These are phyloP conservation scores for Nicotiana paniculata DNA, from an alignment of 257 asterid genomes.

Conservation along the genomic window DNA sequence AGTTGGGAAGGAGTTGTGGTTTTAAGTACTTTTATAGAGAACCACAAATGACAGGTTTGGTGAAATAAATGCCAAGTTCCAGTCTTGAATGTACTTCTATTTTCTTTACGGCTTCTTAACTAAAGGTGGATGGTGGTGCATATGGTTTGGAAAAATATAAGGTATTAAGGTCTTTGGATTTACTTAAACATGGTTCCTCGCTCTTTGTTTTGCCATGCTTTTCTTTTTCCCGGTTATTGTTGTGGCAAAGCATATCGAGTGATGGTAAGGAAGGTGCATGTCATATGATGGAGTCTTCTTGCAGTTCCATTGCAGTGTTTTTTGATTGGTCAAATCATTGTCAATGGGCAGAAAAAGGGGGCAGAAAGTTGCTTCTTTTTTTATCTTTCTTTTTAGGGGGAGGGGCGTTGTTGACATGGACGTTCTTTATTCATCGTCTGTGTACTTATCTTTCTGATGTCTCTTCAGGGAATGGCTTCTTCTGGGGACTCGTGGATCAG, in stretches of 20 bases:
- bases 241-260: background rate
- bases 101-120: background rate
- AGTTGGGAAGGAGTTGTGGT: background rate
- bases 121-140: background rate
- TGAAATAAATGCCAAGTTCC: background rate
- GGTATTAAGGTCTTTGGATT: background rate
- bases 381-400: background rate
- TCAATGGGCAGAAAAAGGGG: background rate
- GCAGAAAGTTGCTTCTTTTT: background rate
- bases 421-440: background rate
- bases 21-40: background rate
- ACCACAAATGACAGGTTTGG: background rate
- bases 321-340: background rate
- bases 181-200: background rate
- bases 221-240: background rate
- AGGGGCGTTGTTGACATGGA: background rate
- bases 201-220: background rate
- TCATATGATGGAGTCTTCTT: background rate
- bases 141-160: background rate
- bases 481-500: constrained; percentile 78
- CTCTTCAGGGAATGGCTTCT: constrained; percentile 50
- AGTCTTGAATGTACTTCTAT: background rate
- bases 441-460: background rate
- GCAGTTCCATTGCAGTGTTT: background rate
- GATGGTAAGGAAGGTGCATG: background rate